These are phyloP conservation scores for Sugiyamaella mastotermitis DNA, from an alignment of 805 yeast species.

Conservation along the genomic window DNA sequence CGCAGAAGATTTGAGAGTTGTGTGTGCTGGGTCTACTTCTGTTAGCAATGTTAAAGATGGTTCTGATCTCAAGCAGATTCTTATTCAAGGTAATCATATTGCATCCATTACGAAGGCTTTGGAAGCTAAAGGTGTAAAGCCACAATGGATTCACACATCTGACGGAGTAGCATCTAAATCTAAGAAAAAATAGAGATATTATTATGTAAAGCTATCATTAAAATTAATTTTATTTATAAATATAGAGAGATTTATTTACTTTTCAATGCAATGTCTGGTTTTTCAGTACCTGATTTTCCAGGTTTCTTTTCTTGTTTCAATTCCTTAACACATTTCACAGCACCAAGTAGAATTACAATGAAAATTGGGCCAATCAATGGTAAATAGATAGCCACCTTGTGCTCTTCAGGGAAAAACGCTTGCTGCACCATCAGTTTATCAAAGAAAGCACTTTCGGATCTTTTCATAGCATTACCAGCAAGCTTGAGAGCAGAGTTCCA, in stretches of 20 bases:
- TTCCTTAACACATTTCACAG: conserved; percentile 25
- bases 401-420: conserved; percentile 91
- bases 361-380: conserved; percentile 85
- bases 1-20: conserved; percentile 62
- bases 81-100: conserved; percentile 89
- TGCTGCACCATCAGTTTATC: conserved; percentile 95
- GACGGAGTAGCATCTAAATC: too few relatives aligned
- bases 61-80: conserved; percentile 59
- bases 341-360: conserved; percentile 45
- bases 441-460: conserved; percentile 76
- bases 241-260: too few relatives aligned
- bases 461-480: conserved; percentile 49
- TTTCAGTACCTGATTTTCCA: too few relatives aligned
- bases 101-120: conserved; percentile 53
- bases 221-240: too few relatives aligned
- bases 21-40: conserved; percentile 87
- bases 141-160: conserved; percentile 45
- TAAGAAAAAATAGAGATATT: too few relatives aligned
- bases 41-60: conserved; percentile 38
- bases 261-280: too few relatives aligned
- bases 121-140: conserved; percentile 55
- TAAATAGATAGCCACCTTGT: conserved; percentile 86
- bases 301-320: conserved; percentile 6
- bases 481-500: conserved; percentile 35
- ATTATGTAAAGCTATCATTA: too few relatives aligned